Base-by-base conservation (phyloP, 2,329 filamentous ascomycete genomes). In the Neonectria coccinea region DNA sequence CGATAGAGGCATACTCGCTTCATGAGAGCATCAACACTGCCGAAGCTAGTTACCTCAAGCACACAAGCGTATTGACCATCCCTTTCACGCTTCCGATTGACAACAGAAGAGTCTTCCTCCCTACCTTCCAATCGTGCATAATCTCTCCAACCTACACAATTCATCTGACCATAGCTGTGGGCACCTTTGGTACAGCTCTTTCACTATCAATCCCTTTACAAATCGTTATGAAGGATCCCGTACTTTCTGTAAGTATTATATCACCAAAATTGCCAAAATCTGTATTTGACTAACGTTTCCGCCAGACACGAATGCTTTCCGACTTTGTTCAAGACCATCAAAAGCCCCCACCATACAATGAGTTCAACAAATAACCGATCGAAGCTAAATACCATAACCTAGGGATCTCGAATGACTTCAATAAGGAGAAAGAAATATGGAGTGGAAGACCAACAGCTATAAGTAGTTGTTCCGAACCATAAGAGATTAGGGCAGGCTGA, bases 71-170 rank as follows among this genome's bases (percentile, higher is more conserved):
- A 8, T 11, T 71, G 1, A 56, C 50, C 0, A 9, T 72, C 0
- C 65, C 56, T 0, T 65, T 70, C 14, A 47, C 31, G 9, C 27
- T 73, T 4, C 63, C 67, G 4, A 57, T 59, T 2, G 66, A 61
- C 0, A 62, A 58, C 12, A 67, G 59, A 3, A 70, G 65, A 47
- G 60, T 65, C 1, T 27, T 73, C 1, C 58, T 71, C 1, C 69
- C 69, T 0, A 69, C 56, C 0, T 73, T 71, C 6, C 53, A 65
- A 14, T 70, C 69, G 1, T 71, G 70, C n/a, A 47, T 70, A 0
- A 63, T 70, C 9, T 73, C 41, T 48, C 33, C 2, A 20, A 20
- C 20, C 20, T 20, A 20, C 20, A 20, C 20, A 20, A 20, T 20
- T 20, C 20, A 20, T 20, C 20, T 20, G 20, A 20, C 20, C 20